Evolutionary conservation across 768 basidiomycete species (phyloP), one percentile per base, ranked within the genome.

Genomic region (Leccinellum luteum): DNA sequence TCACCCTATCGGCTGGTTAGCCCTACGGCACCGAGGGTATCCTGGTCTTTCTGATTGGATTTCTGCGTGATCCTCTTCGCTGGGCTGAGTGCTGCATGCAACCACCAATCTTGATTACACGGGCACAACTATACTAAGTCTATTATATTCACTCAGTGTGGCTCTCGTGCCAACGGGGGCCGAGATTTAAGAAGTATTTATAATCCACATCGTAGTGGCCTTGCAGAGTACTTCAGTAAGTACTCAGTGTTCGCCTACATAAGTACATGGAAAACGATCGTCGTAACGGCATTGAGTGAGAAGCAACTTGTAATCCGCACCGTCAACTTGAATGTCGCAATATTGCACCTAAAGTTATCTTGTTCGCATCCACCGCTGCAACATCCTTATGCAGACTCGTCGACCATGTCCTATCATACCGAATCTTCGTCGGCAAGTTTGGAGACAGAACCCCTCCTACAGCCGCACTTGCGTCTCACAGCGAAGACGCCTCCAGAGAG

Each of bases 381-480:
- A 41, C 38, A 41, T n/a, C 19, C 38, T 41, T n/a, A 31, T 19
- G 9, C 13, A 8, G 23, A 38, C 3, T n/a, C 17, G 19, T 15
- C 7, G 21, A 41, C n/a, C 25, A 64, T 65, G 63, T 52, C 7
- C 9, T 34, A 61, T 21, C 9, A 28, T 17, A 10, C 3, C 2
- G 14, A 14, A 9, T 7, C 27, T 9, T 21, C 59, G 4, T 31
- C 38, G 27, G 28, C 32, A 15, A 49, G 48, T 19, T 61, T 55
- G 31, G 66, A 68, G 23, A 67, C 56, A 21, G 68, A 68, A 21
- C 67, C 67, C 3, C 65, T 68, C 10, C 59, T 68, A 7, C 56
- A 21, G 17, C 57, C 57, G 2, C 56, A 13, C 7, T 47, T 17
- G 2, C 51, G n/a, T 25, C 38, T 23, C 21, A 13, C 9, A 28